Percentiles rank a stretch among this genome's conserved stretches.
Conservation (phyloP, 345 rosid genomes). For the Dipteronia sinensis region DNA sequence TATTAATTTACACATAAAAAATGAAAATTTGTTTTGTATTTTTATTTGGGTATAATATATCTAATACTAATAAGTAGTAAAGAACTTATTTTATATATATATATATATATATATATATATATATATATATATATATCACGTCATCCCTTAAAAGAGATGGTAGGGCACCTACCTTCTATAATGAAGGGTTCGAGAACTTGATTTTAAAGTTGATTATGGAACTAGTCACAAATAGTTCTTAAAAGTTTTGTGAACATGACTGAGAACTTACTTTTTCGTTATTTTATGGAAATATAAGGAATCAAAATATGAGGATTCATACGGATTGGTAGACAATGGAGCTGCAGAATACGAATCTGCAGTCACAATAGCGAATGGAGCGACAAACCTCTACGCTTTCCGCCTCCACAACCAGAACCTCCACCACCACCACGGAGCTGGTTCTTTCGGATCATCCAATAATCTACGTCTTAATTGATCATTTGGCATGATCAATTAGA, state of each 20-base stretch:
- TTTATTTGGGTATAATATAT: too few species aligned
- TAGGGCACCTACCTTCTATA: too few species aligned
- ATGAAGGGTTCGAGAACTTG: too few species aligned
- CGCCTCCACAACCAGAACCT: conserved; percentile 31
- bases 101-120: too few species aligned
- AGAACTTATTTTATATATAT: too few species aligned
- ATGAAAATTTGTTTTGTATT: too few species aligned
- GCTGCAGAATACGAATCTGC: conserved; percentile 37
- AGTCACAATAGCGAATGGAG: conserved; percentile 36
- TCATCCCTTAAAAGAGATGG: too few species aligned
- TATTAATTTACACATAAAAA: not conserved
- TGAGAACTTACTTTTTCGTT: not conserved
- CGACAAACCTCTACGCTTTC: conserved; percentile 37
- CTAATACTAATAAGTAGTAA: too few species aligned
- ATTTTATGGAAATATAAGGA: conserved; percentile 29
- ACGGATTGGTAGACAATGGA: conserved; percentile 42
- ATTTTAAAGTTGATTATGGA: too few species aligned
- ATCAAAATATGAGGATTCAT: conserved; percentile 40
- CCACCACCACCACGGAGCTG: not conserved
- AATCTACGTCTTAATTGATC: conserved; percentile 45
- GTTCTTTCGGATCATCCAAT: conserved; percentile 10
- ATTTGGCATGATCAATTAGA: not conserved
- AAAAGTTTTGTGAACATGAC: not conserved
- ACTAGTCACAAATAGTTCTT: too few species aligned
- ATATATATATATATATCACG: too few species aligned